phyloP scores from a whole-genome alignment of 176 grass and related monocot species.

The Puccinellia tenuiflora region DNA sequence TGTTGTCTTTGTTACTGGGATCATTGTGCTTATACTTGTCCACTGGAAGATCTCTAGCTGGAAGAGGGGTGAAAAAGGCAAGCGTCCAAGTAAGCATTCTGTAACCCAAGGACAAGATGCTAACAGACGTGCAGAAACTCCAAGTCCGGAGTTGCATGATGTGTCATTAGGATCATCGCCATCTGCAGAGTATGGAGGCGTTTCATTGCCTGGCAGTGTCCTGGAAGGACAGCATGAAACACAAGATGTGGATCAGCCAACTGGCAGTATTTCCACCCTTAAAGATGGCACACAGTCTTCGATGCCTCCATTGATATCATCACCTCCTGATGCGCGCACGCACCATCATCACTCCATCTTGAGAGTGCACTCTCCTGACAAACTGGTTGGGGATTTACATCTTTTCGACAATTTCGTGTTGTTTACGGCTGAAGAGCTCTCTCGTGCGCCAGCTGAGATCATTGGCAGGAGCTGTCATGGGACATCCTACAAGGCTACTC shows the following conservation, averaged over 20 bases:
- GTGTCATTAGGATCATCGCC: constrained; percentile 34
- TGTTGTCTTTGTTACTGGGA: constrained; percentile 56
- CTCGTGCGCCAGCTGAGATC: constrained; percentile 78
- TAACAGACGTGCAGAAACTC: constrained; percentile 36
- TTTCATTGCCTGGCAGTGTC: constrained; percentile 16
- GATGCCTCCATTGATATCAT: constrained; percentile 40
- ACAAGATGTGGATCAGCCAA: constrained; percentile 24
- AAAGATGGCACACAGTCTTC: constrained; percentile 18
- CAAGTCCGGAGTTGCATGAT: constrained; percentile 28
- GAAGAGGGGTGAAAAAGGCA: constrained; percentile 42
- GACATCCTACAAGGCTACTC: constrained; percentile 78
- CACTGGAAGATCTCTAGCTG: constrained; percentile 53
- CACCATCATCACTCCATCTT: constrained; percentile 45
- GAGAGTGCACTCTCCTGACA: constrained; percentile 82
- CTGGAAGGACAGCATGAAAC: constrained; percentile 30
- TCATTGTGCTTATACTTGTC: constrained; percentile 65
- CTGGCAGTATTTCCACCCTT: constrained; percentile 18
- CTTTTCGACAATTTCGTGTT: constrained; percentile 56
- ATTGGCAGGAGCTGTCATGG: constrained; percentile 94
- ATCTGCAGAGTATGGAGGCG: constrained; percentile 23
- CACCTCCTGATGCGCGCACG: constrained; percentile 5
- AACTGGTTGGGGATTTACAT: constrained; percentile 77
- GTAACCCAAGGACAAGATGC: constrained; percentile 24
- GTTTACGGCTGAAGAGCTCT: constrained; percentile 78
- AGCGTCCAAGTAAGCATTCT: constrained; percentile 16